Base-by-base conservation (phyloP, 2,329 filamentous ascomycete species). In the Beauveria brongniartii region DNA sequence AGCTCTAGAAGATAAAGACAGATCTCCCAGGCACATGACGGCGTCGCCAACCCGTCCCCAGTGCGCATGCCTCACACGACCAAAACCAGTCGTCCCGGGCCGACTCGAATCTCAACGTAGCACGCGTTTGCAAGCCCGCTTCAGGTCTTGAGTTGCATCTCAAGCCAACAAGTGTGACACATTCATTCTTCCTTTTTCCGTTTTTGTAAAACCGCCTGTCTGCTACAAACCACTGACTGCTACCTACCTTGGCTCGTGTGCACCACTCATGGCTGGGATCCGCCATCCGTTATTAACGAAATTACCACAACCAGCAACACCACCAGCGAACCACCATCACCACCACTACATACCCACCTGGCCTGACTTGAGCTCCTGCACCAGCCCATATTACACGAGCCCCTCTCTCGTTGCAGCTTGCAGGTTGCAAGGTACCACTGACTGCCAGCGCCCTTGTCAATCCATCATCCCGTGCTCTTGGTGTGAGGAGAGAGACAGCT, bases 381-480 rank as follows among this genome's bases (percentile, higher is more conserved):
- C 16, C 41, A 22, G 55, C 10, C 55, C 28, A 57, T 57, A 24
- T 57, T 56, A 14, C 20, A 24, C 30, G 7, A 22, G 43, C 28
- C 55, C 55, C 43, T 57, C 53, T n/a, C 18, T 55, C 24, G 16
- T 16, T 44, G 40, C 53, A 43, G 37, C 20, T 16, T 44, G 53
- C 24, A 44, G 20, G 28, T 57, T 47, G 44, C 55, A 57, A 57
- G 55, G 55, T 48, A 57, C 55, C 55, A 47, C 55, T 57, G 55
- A 58, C 46, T 58, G 55, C 55, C 55, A 46, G 46, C 43, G 55
- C 55, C 55, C 46, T 28, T 43, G 55, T 43, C 55, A 44, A 50
- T 34, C 46, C 30, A 37, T 48, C 28, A 37, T 48, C 28, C 24
- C 41, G 55, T 51, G 34, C n/a, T 51, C 43, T n/a, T 30, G 34